Evolutionary conservation across 176 grass and related monocot species (phyloP).

Genomic region (Lolium rigidum): DNA sequence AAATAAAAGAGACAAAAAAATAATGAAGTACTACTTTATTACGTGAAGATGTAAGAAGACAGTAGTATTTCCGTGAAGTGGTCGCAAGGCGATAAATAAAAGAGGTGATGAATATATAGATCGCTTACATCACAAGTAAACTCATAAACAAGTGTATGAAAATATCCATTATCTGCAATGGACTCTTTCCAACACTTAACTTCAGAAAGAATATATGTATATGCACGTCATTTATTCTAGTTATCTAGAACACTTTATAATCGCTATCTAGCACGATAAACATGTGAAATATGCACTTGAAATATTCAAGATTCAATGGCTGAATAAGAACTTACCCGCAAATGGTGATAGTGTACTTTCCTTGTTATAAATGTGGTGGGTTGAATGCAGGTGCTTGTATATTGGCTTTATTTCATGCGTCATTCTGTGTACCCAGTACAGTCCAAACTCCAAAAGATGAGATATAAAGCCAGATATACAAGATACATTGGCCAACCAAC

Average conservation of each 20-base stretch:
- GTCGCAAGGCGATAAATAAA: no score
- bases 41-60: no score
- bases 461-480: constrained; percentile 64
- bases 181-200: neutral
- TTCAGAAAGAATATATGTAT: no score
- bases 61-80: no score
- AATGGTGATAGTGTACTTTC: constrained; percentile 95
- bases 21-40: no score
- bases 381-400: constrained; percentile 87
- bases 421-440: constrained; percentile 98
- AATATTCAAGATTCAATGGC: neutral
- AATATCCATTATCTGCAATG: neutral
- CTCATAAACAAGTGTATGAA: neutral
- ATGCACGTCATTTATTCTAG: neutral
- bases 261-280: neutral
- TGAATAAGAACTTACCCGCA: constrained; percentile 61
- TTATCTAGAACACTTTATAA: no score
- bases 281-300: neutral
- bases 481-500: constrained; percentile 71
- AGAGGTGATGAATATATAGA: no score
- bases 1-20: no score
- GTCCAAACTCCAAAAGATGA: constrained; percentile 78
- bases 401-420: constrained; percentile 96
- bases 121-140: neutral
- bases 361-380: constrained; percentile 98